phyloP scores from a whole-genome alignment of 2,329 filamentous ascomycete genomes.

The Xylariaceae sp. region DNA sequence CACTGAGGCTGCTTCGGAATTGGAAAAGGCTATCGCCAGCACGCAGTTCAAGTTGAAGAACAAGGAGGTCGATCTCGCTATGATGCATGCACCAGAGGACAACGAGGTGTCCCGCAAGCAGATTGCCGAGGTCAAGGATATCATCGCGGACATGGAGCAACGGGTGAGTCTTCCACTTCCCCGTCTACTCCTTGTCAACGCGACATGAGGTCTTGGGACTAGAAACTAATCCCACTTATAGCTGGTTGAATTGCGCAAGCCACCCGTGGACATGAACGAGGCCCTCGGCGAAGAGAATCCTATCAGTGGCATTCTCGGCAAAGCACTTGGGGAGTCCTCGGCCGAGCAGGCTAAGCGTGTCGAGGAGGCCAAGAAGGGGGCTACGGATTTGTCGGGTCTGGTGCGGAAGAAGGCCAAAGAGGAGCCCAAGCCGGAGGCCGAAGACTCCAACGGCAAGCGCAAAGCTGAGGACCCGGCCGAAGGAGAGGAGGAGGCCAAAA shows the following conservation, averaged over 20 bases:
- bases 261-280: constrained; percentile 54
- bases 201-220: constrained; percentile 8
- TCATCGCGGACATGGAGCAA: constrained; percentile 74
- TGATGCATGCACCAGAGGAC: constrained; percentile 60
- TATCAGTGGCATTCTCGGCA: constrained; percentile 58
- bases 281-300: constrained; percentile 48
- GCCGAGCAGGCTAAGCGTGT: constrained; percentile 59
- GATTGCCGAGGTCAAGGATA: constrained; percentile 71
- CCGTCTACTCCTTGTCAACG: constrained; percentile 18
- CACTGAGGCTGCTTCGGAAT: constrained; percentile 65
- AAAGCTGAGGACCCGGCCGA: constrained; percentile 34
- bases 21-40: constrained; percentile 70
- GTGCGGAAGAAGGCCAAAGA: constrained; percentile 59
- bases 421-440: constrained; percentile 22
- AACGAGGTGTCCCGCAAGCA: constrained; percentile 58
- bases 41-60: constrained; percentile 66
- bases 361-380: constrained; percentile 68
- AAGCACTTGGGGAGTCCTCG: constrained; percentile 58
- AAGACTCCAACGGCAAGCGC: constrained; percentile 37
- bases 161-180: constrained; percentile 47
- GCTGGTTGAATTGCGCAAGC: constrained; percentile 65
- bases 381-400: constrained; percentile 69
- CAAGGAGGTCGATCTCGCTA: constrained; percentile 63
- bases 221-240: constrained; percentile 29
- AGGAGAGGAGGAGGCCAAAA: constrained; percentile 31